Conservation (phyloP, 108 stramenopile species). For the Epipyxis sp. region DNA sequence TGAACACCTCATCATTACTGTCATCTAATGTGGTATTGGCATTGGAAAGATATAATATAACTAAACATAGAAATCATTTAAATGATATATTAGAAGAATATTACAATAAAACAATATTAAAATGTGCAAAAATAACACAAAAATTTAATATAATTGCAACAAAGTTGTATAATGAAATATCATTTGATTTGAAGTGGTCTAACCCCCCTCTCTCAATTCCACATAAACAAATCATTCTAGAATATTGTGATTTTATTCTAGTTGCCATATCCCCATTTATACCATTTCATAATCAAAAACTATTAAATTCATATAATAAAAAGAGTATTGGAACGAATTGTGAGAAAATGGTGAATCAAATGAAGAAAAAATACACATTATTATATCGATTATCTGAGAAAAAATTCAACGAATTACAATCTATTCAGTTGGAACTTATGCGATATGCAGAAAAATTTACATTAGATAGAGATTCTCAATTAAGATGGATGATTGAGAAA, state of each 20-base stretch:
- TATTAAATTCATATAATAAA: background rate
- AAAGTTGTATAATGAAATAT: background rate
- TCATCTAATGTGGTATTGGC: too few relatives aligned
- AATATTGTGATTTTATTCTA: background rate
- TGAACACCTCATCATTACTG: too few relatives aligned
- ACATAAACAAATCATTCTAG: background rate
- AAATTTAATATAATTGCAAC: too few relatives aligned
- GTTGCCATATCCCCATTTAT: background rate
- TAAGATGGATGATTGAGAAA: conserved; percentile 24
- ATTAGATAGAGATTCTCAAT: background rate
- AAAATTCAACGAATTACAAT: background rate
- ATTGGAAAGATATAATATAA: too few relatives aligned
- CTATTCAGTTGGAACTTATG: background rate
- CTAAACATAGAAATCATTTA: too few relatives aligned
- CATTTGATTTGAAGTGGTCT: background rate
- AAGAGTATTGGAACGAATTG: background rate
- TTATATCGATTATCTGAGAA: background rate
- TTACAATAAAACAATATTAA: too few relatives aligned
- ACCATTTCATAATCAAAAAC: background rate
- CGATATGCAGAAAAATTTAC: background rate
- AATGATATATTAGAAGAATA: too few relatives aligned
- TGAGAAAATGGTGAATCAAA: background rate
- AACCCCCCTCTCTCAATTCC: background rate
- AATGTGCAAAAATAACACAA: too few relatives aligned
- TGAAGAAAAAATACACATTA: background rate